Evolutionary conservation across 2,329 filamentous ascomycete genomes (phyloP), one percentile per base, ranked within the genome.

Genomic region (Phaeosphaeria sp.): DNA sequence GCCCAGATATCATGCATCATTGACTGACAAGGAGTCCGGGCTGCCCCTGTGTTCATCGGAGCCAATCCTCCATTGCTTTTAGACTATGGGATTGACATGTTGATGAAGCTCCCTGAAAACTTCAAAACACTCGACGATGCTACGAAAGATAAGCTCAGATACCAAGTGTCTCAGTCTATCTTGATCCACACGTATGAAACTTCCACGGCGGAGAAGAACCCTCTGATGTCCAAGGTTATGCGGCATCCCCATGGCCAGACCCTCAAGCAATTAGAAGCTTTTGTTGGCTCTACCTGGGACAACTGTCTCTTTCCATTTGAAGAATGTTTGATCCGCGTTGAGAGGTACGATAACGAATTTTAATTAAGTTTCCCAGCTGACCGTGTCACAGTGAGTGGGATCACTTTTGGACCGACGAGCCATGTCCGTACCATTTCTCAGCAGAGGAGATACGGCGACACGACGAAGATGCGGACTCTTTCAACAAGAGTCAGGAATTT

Each of bases 11-110:
- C 63, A 50, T 59, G 63, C 39, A 67, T 73, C 17, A 73, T 74
- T 22, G 69, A 73, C 59, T 74, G 68, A 69, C 66, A 74, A 47
- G 66, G 66, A 53, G 58, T 62, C 22, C 68, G 58, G 58, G 54
- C 55, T 55, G 49, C 57, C n/a, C 66, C 66, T 20, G 50, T 65
- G n/a, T 67, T 71, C 22, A 62, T 70, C 46, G 60, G 60, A 46
- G 69, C 68, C 44, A 68, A 64, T 33, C 67, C 68, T 20, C 67
- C 66, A 49, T 53, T 64, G 43, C 54, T 68, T 60, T 47, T 72
- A 25, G 66, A 71, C 52, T 69, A 69, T 54, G 46, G 59, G n/a
- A 44, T 71, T 18, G 66, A 72, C 21, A 68, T 67, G 62, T 30
- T 70, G 56, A 68, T 68, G 62, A 64, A 69, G 60, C 62, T 71